Evolutionary conservation across 2,329 filamentous ascomycete genomes (phyloP), one percentile per base, ranked within the genome.

Genomic region (Didymella segeticola): DNA sequence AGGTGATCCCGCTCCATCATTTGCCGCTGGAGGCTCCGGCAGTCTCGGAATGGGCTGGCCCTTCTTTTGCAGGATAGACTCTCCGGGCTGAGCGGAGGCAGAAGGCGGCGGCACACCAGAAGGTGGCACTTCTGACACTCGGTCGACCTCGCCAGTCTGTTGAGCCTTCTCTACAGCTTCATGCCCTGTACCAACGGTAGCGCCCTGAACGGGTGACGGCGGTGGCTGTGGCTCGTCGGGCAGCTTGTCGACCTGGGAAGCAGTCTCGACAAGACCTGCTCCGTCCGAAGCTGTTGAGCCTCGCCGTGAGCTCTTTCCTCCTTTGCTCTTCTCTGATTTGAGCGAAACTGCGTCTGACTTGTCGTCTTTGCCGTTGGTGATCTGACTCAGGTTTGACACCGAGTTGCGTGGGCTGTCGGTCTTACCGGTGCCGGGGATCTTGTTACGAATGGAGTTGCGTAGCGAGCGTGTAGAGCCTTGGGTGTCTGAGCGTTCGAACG

Each of bases 391-490:
- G 41, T 67, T 70, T 43, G 76, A 79, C 22, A 90, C 80, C 11
- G 93, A 96, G 62, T 83, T 87, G 61, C 91, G 84, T 19, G 93
- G 92, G 72, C 93, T 96, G 70, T 96, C 93, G 38, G 80, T 85
- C 70, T 86, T 90, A 46, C 49, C 49, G 63, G 70, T 81, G 29
- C 89, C 90, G 2, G 90, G 91, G 56, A 96, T 97, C 78, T 97
- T 97, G 58, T 91, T 96, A 56, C 91, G 85, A 63, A 98, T 84
- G 8, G 84, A 84, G 31, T 87, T 89, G 63, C 90, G 86, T 75
- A 97, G 87, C 4, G 93, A 97, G 61, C 92, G 89, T 26, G 89
- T 86, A 6, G 92, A 97, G 62, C 96, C 93, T 74, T 93, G 93
- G 23, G 93, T 98, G 72, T 98, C 93, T 51, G 92, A 91, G 73